These are phyloP conservation scores for Platanus orientalis DNA, from an alignment of 164 flowering plant genomes.

Conservation along the genomic window DNA sequence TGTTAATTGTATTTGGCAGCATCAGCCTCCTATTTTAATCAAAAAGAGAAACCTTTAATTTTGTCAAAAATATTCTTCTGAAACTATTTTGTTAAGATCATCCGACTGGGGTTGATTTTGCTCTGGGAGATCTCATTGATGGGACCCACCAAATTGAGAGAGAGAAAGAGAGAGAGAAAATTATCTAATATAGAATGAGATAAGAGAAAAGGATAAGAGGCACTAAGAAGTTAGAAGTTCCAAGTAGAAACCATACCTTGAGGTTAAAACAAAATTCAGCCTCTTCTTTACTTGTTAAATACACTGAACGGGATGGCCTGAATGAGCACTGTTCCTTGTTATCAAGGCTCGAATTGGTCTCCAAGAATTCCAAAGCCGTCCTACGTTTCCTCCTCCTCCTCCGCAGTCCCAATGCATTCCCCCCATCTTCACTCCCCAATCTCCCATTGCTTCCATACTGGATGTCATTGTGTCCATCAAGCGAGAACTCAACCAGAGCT, in stretches of 20 bases:
- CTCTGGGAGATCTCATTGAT: too few species aligned
- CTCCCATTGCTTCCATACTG: slow-evolving; percentile 7
- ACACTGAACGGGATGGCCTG: slow-evolving; percentile 5
- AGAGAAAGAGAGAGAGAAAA: too few species aligned
- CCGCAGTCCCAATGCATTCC: slow-evolving; percentile 9
- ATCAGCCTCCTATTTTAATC: too few species aligned
- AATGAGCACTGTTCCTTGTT: neutral
- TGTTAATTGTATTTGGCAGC: too few species aligned
- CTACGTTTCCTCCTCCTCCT: slow-evolving; percentile 34
- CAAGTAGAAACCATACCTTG: slow-evolving; percentile 30
- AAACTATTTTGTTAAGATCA: too few species aligned
- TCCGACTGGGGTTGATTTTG: too few species aligned
- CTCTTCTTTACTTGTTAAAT: slow-evolving; percentile 38
- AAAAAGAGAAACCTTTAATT: too few species aligned
- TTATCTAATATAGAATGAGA: too few species aligned
- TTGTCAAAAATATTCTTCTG: too few species aligned
- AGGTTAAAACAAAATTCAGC: slow-evolving; percentile 37
- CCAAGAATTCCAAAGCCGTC: slow-evolving; percentile 5
- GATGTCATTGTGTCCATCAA: slow-evolving; percentile 4
- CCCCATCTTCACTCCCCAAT: neutral
- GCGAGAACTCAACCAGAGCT: neutral
- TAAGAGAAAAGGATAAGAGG: too few species aligned
- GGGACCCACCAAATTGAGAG: too few species aligned
- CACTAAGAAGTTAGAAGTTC: too few species aligned
- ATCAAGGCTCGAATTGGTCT: neutral